Base-by-base conservation (phyloP, 805 yeast genomes). In the Barnettozyma botsteinii region DNA sequence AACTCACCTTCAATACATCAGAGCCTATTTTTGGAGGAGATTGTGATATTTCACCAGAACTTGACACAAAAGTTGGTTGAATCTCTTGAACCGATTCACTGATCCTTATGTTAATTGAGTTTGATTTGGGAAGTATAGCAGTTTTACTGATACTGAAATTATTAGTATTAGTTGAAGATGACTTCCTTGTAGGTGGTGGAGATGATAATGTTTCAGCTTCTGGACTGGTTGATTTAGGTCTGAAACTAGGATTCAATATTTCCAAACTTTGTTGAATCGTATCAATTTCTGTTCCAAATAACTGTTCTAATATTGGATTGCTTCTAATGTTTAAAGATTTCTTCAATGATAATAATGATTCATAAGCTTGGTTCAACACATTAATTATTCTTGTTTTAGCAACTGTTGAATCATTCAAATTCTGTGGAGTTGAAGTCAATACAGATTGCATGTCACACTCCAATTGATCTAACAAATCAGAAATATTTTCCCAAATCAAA, bases 401-500 rank as follows among this genome's bases (percentile, higher is more conserved):
- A 13, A 39, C 14, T 14, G 27, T 31, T 8, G 37, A 21, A 6
- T 35, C 21, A 7, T 31, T 31, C 21, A 13, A 20, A 14, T 18
- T 18, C 6, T 24, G 13, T 17, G 33, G 17, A 4, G 36, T 7
- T 23, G 33, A 26, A 5, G 11, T 22, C 14, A 40, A 10, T 7
- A 32, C 31, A 7, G 22, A 18, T 31, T 36, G 40, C 15, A 40
- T 36, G 10, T 46, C 44, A 7, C 28, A 27, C 33, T 56, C 59
- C n/a, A 55, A 32, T 13, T 39, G 35, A 3, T 47, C 42, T 10
- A 56, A 31, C 2, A 37, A 24, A 5, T 49, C 50, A 6, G 53
- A 38, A 1, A 46, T 34, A 10, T 46, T 51, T 14, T 42, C 46
- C 57, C 58, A 51, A 2, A 56, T 42, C 2, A 56, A 13, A 3